phyloP scores from a whole-genome alignment of 164 flowering plant genomes.

The Vitis rotundifolia region DNA sequence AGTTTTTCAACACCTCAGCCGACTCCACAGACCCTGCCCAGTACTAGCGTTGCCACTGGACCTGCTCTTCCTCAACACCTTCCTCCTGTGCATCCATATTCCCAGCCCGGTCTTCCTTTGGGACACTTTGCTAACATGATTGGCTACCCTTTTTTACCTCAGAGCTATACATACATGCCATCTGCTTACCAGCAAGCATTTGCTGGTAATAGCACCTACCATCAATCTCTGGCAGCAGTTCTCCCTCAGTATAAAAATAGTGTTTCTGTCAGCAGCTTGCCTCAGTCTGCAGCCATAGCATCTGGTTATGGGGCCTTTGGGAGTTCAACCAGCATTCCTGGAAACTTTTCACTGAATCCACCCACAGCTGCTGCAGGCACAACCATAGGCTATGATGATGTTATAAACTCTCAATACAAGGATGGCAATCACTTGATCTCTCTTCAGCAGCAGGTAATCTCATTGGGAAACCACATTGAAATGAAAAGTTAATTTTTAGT shows the following conservation, averaged over 20 bases:
- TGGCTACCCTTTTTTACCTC: constrained; percentile 75
- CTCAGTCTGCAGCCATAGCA: constrained; percentile 69
- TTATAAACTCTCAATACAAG: constrained; percentile 80
- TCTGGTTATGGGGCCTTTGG: constrained; percentile 87
- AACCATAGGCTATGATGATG: constrained; percentile 71
- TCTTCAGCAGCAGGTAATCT: constrained; percentile 71
- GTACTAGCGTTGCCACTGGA: constrained; percentile 58
- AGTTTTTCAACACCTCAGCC: constrained; percentile 57
- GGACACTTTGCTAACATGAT: constrained; percentile 85
- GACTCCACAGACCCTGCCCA: constrained; percentile 52
- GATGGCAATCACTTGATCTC: constrained; percentile 63
- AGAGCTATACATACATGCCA: constrained; percentile 83
- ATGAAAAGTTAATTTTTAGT: neutral
- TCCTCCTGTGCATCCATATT: constrained; percentile 63
- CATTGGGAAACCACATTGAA: neutral
- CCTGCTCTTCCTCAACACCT: constrained; percentile 82
- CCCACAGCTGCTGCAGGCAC: constrained; percentile 64
- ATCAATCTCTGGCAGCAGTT: constrained; percentile 81
- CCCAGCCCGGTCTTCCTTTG: constrained; percentile 86
- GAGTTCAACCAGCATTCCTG: constrained; percentile 61
- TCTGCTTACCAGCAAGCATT: constrained; percentile 86
- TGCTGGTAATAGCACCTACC: constrained; percentile 79
- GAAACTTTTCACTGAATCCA: constrained; percentile 63
- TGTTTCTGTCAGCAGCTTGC: constrained; percentile 70
- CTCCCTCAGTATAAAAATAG: constrained; percentile 87